Evolutionary conservation across 805 yeast species (phyloP), one percentile per base, ranked within the genome.

Genomic region (Suhomyces faveliae): DNA sequence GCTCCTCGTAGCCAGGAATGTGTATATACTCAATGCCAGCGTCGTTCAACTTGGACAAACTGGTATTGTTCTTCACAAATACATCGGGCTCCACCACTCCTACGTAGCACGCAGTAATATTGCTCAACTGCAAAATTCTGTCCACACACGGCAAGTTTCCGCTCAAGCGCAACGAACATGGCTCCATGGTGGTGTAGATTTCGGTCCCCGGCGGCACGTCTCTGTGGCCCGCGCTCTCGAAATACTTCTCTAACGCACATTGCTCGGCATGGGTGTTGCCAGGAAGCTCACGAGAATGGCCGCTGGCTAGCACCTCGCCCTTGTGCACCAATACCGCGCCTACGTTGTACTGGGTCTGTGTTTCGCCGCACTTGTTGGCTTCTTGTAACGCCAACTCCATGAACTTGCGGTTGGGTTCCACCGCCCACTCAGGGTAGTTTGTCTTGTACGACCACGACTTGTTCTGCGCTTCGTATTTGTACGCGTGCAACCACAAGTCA

Each of bases 221-320:
- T 3, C 53, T 40, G 57, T 50, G 46, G 9, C 71, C 71, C 1
- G 67, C 62, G 33, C 66, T 56, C 5, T 60, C 55, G 48, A 74
- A 80, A 56, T 84, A 85, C 64, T 94, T 94, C 25, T 83, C 86
- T 48, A 94, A 62, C 0, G 97, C 97, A 71, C 95, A 86, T 63
- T 94, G 97, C 60, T 94, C 99, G 3, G 99, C 99, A 64, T 92
- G 99, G 0, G 99, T 92, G 65, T 92, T 94, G 0, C 98, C 99
- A 15, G 85, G 87, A 2, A 91, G 70, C 64, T 94, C 99, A 46
- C 98, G 76, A 0, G 98, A 89, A 60, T 80, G 89, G 0, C 99
- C 99, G 0, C 88, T 82, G 6, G 86, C 76, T n/a, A 94, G 62
- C 0, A 92, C 71, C 45, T 77, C 59, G 33, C 87, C 85, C 43